A percentile compares a stretch with the other conserved stretches of the same genome.
phyloP scores from a whole-genome alignment of 768 basidiomycete genomes.

The Strobilomyces echinocephalus region DNA sequence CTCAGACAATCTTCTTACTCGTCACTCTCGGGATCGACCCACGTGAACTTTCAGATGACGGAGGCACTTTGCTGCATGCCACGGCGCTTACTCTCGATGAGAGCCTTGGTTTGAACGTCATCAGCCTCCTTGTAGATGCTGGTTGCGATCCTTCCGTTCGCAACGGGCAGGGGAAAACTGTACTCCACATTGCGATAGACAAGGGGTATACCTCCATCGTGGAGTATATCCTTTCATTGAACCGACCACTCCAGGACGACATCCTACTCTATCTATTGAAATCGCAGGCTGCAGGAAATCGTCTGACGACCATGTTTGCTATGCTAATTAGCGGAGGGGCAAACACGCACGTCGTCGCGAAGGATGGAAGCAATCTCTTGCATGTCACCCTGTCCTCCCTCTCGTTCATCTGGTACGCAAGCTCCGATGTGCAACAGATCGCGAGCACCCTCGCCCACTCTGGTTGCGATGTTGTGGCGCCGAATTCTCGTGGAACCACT shows the following conservation, averaged over 20 bases:
- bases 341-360: too few species aligned
- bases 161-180: not conserved
- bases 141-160: slow-evolving; percentile 2
- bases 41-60: not conserved
- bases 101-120: not conserved
- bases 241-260: slow-evolving; percentile 1
- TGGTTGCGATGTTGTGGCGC: slow-evolving; percentile 1
- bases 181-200: slow-evolving; percentile 2
- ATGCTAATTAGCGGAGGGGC: too few species aligned
- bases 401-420: not conserved
- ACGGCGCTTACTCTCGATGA: not conserved
- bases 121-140: not conserved
- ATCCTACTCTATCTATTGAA: not conserved
- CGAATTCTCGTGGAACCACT: not conserved
- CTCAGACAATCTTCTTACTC: not conserved
- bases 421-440: not conserved
- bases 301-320: too few species aligned
- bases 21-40: not conserved
- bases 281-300: too few species aligned
- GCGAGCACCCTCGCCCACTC: not conserved
- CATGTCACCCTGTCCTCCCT: not conserved
- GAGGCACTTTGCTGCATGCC: not conserved
- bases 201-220: not conserved
- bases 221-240: not conserved
- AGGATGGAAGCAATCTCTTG: not conserved